phyloP scores from a whole-genome alignment of 140 eudicot species.

The Cichorium intybus region DNA sequence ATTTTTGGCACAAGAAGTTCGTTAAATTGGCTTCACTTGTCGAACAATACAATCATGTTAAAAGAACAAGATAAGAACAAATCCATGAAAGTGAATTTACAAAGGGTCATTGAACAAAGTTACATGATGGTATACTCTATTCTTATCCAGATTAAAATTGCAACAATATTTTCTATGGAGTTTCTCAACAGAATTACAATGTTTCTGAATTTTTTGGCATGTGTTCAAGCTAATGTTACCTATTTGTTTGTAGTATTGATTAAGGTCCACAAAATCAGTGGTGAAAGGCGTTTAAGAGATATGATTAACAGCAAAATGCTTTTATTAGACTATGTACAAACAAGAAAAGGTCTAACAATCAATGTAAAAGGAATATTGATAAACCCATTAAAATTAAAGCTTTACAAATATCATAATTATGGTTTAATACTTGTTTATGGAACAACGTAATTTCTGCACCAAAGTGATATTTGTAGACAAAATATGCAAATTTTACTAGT shows the following conservation, averaged over 20 bases:
- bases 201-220: constrained; percentile 11
- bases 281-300: neutral
- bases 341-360: too few relatives aligned
- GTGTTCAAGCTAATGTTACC: constrained; percentile 10
- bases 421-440: neutral
- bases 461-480: neutral
- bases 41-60: neutral
- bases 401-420: neutral
- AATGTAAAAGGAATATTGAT: neutral
- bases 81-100: too few relatives aligned
- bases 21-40: neutral
- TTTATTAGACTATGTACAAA: neutral
- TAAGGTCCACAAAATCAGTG: neutral
- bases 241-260: constrained; percentile 5
- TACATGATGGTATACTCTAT: too few relatives aligned
- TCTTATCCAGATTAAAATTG: neutral
- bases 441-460: neutral
- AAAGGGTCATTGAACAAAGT: too few relatives aligned
- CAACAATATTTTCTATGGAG: neutral
- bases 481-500: neutral
- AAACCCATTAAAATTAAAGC: neutral
- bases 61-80: neutral
- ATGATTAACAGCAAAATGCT: neutral
- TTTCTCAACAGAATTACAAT: constrained; percentile 1
- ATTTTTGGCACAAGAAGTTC: neutral